Base-by-base conservation (phyloP, 129 eudicot genomes). In the Lactuca saligna region DNA sequence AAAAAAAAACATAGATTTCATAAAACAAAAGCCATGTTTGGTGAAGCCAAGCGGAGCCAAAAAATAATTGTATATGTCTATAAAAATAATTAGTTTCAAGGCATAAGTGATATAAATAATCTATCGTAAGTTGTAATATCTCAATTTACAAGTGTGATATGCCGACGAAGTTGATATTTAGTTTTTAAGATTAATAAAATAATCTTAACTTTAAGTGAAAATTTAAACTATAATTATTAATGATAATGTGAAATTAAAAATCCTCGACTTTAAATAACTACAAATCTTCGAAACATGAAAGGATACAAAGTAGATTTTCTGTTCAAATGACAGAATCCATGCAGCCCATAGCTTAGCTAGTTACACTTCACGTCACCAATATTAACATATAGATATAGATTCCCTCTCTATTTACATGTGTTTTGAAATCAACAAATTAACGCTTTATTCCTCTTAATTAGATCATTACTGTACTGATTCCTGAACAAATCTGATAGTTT, bases 101-200 rank as follows among this genome's bases (percentile, higher is more conserved):
- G 12, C 51, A 25, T 25, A 46, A 11, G 12, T 46, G 15, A 12
- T 46, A 46, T 46, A 3, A 46, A 46, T 46, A 46, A 46, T 46
- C 51, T 9, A 12, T 9, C 11, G 5, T 8, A 42, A 9, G 49
- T 12, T 46, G 51, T 46, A 46, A 10, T 46, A 11, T 46, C 51
- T 46, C n/a, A 46, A 10, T 12, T 46, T 11, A 12, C 51, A 46
- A 46, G 1, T 12, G 51, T 9, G 49, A 42, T 8, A 42, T 9
- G 49, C 10, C 13, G 13, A 42, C 13, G 49, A 42, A 42, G 12
- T 42, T 42, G 13, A 8, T 44, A 29, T 35, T 64, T 44, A 42
- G 12, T 64, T 64, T 64, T 44, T 35, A 44, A 64, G 48, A 65
- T 25, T 29, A 65, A 10, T 42, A 17, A 65, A 44, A 20, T 65